Evolutionary conservation across 495 filamentous ascomycete genomes (phyloP).

Genomic region (Aspergillus kassunensis): DNA sequence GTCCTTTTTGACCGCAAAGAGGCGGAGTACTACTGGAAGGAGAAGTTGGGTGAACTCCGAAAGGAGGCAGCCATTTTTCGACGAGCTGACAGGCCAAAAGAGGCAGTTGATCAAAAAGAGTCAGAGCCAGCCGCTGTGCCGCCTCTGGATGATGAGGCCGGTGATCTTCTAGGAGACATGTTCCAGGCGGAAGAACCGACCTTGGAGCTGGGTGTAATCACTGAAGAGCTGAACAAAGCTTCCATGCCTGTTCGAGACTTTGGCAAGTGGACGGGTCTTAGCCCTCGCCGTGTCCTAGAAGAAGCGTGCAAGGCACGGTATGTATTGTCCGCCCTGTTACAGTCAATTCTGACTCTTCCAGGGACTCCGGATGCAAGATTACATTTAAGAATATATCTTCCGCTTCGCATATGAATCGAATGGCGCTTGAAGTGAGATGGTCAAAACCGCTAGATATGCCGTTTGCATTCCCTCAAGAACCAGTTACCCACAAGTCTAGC

Average conservation of each 20-base stretch:
- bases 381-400: constrained; percentile 64
- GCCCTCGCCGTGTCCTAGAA: constrained; percentile 69
- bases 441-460: constrained; percentile 66
- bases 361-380: constrained; percentile 64
- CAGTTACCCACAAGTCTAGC: constrained; percentile 40
- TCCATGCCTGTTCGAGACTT: constrained; percentile 69
- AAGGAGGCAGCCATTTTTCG: constrained; percentile 46
- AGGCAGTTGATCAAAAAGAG: constrained; percentile 44
- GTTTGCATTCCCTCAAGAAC: constrained; percentile 32
- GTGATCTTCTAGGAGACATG: constrained; percentile 64
- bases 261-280: constrained; percentile 70
- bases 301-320: constrained; percentile 83
- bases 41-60: constrained; percentile 61
- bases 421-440: constrained; percentile 73
- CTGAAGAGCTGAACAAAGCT: constrained; percentile 22
- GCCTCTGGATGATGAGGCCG: constrained; percentile 46
- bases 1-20: constrained; percentile 76
- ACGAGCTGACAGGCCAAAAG: constrained; percentile 21
- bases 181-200: constrained; percentile 53
- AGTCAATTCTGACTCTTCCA: constrained; percentile 19
- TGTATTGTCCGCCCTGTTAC: constrained; percentile 12
- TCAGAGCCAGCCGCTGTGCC: constrained; percentile 49
- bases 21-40: constrained; percentile 71
- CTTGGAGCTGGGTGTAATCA: constrained; percentile 19
- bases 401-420: constrained; percentile 67